Evolutionary conservation across 306 rosid genomes (phyloP).

Genomic region (Leucaena leucocephala): DNA sequence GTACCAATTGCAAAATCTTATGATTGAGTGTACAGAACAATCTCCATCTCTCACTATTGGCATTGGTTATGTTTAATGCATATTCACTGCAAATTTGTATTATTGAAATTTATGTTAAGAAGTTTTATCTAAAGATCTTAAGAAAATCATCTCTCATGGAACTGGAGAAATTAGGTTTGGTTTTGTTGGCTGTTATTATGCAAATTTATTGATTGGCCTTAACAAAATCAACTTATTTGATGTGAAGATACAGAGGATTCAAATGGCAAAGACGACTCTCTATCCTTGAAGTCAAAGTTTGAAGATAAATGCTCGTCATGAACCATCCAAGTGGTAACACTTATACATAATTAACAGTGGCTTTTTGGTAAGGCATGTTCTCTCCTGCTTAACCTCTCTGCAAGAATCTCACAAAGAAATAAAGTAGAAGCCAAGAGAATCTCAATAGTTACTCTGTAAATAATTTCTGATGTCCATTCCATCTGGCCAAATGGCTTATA

Average conservation of each 20-base stretch:
- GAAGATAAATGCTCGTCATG: conserved; percentile 40
- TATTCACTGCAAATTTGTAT: conserved; percentile 6
- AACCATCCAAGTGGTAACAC: conserved; percentile 54
- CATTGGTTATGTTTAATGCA: background rate
- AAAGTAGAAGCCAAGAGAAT: too few relatives aligned
- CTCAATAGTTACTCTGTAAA: too few relatives aligned
- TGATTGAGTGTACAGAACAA: conserved; percentile 8
- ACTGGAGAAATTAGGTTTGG: conserved; percentile 21
- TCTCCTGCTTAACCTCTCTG: too few relatives aligned
- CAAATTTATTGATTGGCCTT: conserved; percentile 25
- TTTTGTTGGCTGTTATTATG: conserved; percentile 15
- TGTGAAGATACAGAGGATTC: conserved; percentile 47
- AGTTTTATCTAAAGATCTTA: background rate
- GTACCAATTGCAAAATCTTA: conserved; percentile 5
- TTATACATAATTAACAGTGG: conserved; percentile 13
- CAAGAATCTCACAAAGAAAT: too few relatives aligned
- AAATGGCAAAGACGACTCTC: conserved; percentile 43
- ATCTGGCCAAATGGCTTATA: too few relatives aligned
- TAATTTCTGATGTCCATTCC: too few relatives aligned
- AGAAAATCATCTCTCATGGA: background rate
- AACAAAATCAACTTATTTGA: conserved; percentile 34
- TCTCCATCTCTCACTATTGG: background rate
- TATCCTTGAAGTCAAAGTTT: conserved; percentile 41
- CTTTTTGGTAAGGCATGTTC: too few relatives aligned
- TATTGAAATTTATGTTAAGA: conserved; percentile 1